Evolutionary conservation across 257 asterid genomes (phyloP), one percentile per base, ranked within the genome.

Genomic region (Phtheirospermum japonicum): DNA sequence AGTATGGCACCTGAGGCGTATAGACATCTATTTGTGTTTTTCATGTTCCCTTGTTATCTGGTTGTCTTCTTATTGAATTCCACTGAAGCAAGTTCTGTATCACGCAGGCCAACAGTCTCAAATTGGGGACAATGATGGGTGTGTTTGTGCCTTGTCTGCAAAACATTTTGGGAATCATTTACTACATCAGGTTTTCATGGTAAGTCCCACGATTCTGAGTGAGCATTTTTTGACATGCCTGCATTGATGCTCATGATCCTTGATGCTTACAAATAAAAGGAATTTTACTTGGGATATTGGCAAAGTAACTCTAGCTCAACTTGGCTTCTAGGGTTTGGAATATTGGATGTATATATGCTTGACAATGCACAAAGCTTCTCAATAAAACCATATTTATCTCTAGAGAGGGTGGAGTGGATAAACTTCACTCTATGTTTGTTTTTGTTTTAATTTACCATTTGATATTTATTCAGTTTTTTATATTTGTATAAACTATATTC

Each of bases 111-210:
- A 61, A 76, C 76, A 82, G 73, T 69, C 75, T 83, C 73, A 85
- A 92, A 78, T 71, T 78, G 66, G 99, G 99, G 54, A 92, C 97
- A 40, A 75, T 87, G 97, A 92, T 92, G 99, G 99, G 99, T 61
- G 99, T 92, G 32, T 89, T 92, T 71, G 80, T 92, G 62, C 99
- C 99, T 71, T 92, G 99, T 77, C 77, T 92, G 85, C 99, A 92
- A 70, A 92, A 83, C 76, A 92, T 92, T 64, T 72, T 92, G 85
- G 99, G 99, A 71, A 92, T 92, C 72, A 92, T 92, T 72, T 92
- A 85, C 85, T 92, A 86, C 75, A 92, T 92, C 76, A 74, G 99
- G 70, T 92, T 92, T 78, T 72, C 99, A 63, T 92, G 99, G 99
- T 89, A 80, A 74, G 80, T 57, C 61, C 50, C 64, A 5, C 58